phyloP scores from a whole-genome alignment of 306 rosid genomes.

The Astragalus glycyphyllos region DNA sequence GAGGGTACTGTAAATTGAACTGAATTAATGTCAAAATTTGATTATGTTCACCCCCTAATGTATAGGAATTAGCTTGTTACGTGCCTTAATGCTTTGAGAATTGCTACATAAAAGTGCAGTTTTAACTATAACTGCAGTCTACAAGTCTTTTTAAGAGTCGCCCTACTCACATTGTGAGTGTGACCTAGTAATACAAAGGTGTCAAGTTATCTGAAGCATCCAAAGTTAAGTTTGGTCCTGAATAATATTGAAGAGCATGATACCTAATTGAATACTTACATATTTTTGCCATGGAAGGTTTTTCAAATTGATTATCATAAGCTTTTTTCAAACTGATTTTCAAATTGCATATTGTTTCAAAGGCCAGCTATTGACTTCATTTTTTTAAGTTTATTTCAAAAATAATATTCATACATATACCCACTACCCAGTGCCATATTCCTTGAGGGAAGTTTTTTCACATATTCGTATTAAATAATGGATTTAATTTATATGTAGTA shows the following conservation, averaged over 20 bases:
- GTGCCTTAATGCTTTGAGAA: conserved; percentile 12
- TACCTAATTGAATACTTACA: not conserved
- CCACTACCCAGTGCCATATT: no score
- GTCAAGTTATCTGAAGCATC: conserved; percentile 12
- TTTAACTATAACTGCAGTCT: conserved; percentile 3
- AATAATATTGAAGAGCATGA: not conserved
- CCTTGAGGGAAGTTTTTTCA: no score
- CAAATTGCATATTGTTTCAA: no score
- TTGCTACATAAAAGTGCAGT: conserved; percentile 21
- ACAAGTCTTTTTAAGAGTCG: not conserved
- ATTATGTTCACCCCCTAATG: conserved; percentile 27
- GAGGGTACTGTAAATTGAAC: conserved; percentile 34
- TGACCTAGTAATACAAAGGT: not conserved
- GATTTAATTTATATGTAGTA: no score
- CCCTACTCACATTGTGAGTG: not conserved
- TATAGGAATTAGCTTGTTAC: not conserved
- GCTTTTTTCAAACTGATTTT: no score
- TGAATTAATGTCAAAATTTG: conserved; percentile 20
- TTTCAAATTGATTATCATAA: not conserved
- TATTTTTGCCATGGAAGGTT: not conserved
- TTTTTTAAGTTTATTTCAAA: no score
- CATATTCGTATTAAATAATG: no score
- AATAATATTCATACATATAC: no score
- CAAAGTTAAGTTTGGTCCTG: conserved; percentile 1
- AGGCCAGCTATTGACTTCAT: no score